phyloP scores from a whole-genome alignment of 441 rosid genomes.

The Jatropha podagrica region DNA sequence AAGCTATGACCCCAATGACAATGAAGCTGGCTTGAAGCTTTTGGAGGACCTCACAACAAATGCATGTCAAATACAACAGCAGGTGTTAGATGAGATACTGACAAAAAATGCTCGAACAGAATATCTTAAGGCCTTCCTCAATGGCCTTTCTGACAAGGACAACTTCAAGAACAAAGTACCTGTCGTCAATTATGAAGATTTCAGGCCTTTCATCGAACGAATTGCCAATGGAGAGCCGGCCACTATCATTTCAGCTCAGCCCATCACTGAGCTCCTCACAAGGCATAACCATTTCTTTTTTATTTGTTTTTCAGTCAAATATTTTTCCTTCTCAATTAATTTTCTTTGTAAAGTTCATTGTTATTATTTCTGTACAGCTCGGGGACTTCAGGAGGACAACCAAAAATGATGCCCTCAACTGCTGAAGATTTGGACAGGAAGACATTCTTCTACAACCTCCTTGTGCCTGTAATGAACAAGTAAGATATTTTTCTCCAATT shows the following conservation, averaged over 20 bases:
- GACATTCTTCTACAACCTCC: conserved; percentile 83
- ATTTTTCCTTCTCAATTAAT: not conserved
- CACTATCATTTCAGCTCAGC: conserved; percentile 59
- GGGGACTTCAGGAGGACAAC: conserved; percentile 91
- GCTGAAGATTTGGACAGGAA: conserved; percentile 81
- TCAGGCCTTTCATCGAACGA: conserved; percentile 62
- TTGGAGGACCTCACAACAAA: conserved; percentile 68
- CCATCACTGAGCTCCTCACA: conserved; percentile 84
- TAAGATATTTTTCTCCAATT: conserved; percentile 26
- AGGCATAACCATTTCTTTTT: conserved; percentile 40
- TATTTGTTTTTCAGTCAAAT: not conserved
- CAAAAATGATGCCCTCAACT: conserved; percentile 90
- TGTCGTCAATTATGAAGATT: conserved; percentile 75
- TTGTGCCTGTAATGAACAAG: conserved; percentile 88
- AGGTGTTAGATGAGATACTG: conserved; percentile 54
- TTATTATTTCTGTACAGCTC: conserved; percentile 49
- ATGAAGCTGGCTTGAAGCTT: conserved; percentile 61
- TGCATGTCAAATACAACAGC: conserved; percentile 52
- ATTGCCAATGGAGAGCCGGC: conserved; percentile 72
- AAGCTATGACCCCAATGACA: conserved; percentile 63
- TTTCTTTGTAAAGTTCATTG: not conserved
- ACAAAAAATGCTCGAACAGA: conserved; percentile 53
- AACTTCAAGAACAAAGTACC: conserved; percentile 66
- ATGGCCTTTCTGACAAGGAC: conserved; percentile 41
- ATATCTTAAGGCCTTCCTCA: conserved; percentile 53